A percentile compares a stretch with the other conserved stretches of the same genome.
Evolutionary conservation across 768 basidiomycete species (phyloP).

Genomic region (Kwoniella europaea): DNA sequence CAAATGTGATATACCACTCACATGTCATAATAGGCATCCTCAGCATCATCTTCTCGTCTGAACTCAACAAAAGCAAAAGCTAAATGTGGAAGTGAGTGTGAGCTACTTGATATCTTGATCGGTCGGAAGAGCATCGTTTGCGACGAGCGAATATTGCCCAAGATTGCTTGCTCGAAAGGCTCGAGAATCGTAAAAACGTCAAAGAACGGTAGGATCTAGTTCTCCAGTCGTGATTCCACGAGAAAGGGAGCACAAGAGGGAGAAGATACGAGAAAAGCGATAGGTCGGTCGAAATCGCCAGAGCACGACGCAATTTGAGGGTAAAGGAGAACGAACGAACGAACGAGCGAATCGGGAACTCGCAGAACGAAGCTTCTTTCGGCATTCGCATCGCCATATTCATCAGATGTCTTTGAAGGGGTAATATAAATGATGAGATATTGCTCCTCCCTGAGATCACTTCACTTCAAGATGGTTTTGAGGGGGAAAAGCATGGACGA

Average conservation of each 20-base stretch:
- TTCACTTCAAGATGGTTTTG: background rate
- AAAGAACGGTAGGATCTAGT: too few relatives aligned
- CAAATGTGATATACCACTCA: constrained; percentile 57
- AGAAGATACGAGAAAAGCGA: too few relatives aligned
- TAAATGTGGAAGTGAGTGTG: constrained; percentile 34
- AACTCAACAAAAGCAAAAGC: constrained; percentile 90
- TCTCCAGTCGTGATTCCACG: too few relatives aligned
- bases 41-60: constrained; percentile 75
- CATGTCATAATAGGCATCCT: constrained; percentile 85
- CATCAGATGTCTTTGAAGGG: background rate
- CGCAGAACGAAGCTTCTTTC: background rate
- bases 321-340: too few relatives aligned
- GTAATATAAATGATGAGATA: constrained; percentile 1
- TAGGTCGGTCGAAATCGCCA: too few relatives aligned
- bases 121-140: background rate
- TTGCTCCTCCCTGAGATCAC: background rate
- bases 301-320: too few relatives aligned
- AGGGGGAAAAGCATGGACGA: background rate
- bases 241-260: too few relatives aligned
- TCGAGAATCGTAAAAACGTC: too few relatives aligned
- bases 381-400: background rate
- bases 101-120: constrained; percentile 11
- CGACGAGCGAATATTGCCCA: too few relatives aligned
- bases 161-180: too few relatives aligned
- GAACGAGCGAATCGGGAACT: too few relatives aligned